Conservation (phyloP, 306 rosid genomes). For the Casuarina equisetifolia region DNA sequence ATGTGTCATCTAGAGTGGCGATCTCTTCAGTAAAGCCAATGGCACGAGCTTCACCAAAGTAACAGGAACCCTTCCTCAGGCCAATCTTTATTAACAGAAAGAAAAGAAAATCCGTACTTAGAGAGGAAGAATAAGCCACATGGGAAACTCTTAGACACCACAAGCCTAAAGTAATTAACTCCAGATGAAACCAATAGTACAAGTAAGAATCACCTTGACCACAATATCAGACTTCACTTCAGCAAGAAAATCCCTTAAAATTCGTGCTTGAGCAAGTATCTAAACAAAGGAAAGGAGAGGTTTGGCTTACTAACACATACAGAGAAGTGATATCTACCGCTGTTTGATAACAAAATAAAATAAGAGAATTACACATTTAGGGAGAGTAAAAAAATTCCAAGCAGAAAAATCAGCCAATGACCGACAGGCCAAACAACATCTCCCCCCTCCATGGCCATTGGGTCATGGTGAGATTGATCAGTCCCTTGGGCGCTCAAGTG, state of each 20-base stretch:
- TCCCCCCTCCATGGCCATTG: neutral
- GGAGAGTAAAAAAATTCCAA: neutral
- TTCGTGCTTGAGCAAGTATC: constrained; percentile 99
- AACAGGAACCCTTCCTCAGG: constrained; percentile 87
- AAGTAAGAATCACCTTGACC: constrained; percentile 65
- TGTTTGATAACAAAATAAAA: neutral
- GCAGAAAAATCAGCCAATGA: neutral
- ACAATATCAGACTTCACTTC: constrained; percentile 87
- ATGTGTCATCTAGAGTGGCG: constrained; percentile 86
- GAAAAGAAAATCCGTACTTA: neutral
- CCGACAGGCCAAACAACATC: neutral
- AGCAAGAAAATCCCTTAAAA: constrained; percentile 69
- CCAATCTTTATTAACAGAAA: constrained; percentile 59
- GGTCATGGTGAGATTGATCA: neutral
- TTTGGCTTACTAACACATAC: constrained; percentile 10
- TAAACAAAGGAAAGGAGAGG: constrained; percentile 24
- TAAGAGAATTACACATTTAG: neutral
- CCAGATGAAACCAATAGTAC: neutral
- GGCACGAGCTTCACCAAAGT: constrained; percentile 78
- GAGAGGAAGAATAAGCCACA: neutral
- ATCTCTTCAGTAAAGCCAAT: constrained; percentile 83
- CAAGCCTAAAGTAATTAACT: neutral
- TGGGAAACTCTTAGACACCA: neutral
- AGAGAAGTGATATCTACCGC: neutral
- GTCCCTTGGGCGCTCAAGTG: neutral